phyloP scores from a whole-genome alignment of 306 rosid species.

The Inga oerstediana region DNA sequence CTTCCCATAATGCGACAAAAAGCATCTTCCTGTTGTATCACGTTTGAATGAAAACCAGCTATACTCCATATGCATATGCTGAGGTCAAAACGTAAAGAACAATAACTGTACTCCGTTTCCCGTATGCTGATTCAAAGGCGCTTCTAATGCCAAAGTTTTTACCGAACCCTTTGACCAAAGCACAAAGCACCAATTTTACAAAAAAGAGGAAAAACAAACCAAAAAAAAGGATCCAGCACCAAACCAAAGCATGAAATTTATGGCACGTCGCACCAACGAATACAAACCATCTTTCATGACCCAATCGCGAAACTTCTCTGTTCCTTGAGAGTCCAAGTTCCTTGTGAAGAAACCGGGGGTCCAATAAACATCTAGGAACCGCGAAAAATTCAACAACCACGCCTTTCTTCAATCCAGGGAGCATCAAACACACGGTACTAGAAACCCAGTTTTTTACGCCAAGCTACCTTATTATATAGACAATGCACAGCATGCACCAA shows the following conservation, averaged over 20 bases:
- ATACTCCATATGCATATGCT: constrained; percentile 14
- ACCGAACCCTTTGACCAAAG: background rate
- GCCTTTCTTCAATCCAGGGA: background rate
- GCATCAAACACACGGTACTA: background rate
- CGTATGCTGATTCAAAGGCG: background rate
- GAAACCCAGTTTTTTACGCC: background rate
- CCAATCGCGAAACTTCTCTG: background rate
- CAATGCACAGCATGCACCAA: background rate
- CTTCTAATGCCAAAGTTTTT: background rate
- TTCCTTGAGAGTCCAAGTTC: background rate
- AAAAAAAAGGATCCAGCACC: background rate
- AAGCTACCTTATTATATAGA: background rate
- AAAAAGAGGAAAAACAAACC: background rate
- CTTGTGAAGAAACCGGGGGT: background rate
- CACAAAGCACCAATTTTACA: constrained; percentile 25
- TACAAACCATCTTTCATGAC: background rate
- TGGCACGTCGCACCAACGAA: background rate
- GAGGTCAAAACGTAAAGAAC: no score
- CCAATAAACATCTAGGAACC: background rate
- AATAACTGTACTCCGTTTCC: background rate
- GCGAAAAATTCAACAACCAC: background rate
- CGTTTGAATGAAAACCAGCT: constrained; percentile 84
- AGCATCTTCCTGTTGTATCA: background rate
- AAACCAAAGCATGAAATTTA: background rate
- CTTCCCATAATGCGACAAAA: background rate